Evolutionary conservation across 179 eudicot genomes (phyloP).

Genomic region (Dionaea muscipula): DNA sequence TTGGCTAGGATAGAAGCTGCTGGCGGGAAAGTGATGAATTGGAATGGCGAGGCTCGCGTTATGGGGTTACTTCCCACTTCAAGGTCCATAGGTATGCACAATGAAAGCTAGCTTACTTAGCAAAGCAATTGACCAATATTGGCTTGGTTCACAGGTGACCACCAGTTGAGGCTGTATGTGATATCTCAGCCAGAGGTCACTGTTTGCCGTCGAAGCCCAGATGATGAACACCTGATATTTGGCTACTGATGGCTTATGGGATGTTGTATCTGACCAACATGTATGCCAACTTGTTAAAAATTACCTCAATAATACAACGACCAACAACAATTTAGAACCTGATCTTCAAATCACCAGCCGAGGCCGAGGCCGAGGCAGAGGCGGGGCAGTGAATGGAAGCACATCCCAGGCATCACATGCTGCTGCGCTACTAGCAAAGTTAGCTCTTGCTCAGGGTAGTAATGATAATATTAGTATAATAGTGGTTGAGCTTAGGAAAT

Average conservation of each 20-base stretch:
- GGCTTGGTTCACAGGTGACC: conserved; percentile 38
- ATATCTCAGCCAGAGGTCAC: conserved; percentile 50
- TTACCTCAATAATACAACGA: conserved; percentile 33
- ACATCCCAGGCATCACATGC: conserved; percentile 17
- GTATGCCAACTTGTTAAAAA: conserved; percentile 50
- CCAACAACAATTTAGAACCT: no score
- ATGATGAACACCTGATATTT: conserved; percentile 59
- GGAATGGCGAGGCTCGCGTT: conserved; percentile 70
- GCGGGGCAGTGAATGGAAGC: background rate
- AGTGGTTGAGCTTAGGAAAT: conserved; percentile 23
- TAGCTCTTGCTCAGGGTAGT: conserved; percentile 38
- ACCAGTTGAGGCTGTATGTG: conserved; percentile 53
- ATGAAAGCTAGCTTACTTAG: no score
- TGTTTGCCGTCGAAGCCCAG: conserved; percentile 25
- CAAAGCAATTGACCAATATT: background rate
- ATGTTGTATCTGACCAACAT: conserved; percentile 46
- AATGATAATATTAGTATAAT: conserved; percentile 33
- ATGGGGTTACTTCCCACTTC: conserved; percentile 76
- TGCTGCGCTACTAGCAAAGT: conserved; percentile 32
- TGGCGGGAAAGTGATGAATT: conserved; percentile 68
- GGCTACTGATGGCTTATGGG: conserved; percentile 78
- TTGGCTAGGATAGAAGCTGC: conserved; percentile 59
- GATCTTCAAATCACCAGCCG: no score
- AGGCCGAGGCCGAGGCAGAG: no score
- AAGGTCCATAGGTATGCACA: conserved; percentile 57